Evolutionary conservation across 352 stramenopile species (phyloP).

Genomic region (Phytophthora cactorum): DNA sequence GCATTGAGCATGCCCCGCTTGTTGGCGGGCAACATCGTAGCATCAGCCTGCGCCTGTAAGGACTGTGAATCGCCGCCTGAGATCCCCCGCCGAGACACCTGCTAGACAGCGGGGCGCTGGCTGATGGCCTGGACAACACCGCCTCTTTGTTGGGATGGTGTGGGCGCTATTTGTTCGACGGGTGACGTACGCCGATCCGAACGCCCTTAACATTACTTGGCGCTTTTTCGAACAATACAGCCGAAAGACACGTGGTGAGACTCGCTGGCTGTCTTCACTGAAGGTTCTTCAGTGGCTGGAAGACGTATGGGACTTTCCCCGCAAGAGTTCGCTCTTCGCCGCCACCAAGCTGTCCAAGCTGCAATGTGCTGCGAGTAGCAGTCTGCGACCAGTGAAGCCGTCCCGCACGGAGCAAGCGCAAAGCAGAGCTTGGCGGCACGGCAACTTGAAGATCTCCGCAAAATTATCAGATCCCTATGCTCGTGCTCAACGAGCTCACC

Average conservation of each 20-base stretch:
- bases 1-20: slow-evolving; percentile 1
- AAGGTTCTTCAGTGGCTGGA: background rate
- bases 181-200: slow-evolving; percentile 14
- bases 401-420: background rate
- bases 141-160: background rate
- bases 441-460: slow-evolving; percentile 22
- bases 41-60: background rate
- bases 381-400: slow-evolving; percentile 1
- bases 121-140: slow-evolving; percentile 14
- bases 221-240: slow-evolving; percentile 21
- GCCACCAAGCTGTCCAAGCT: background rate
- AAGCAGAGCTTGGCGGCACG: slow-evolving; percentile 5
- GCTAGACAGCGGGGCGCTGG: background rate
- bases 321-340: background rate
- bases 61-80: background rate
- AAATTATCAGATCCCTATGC: slow-evolving; percentile 29
- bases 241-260: background rate
- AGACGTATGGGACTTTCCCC: background rate
- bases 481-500: slow-evolving; percentile 12
- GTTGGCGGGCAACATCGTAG: background rate
- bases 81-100: background rate
- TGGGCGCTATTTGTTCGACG: background rate
- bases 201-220: slow-evolving; percentile 14
- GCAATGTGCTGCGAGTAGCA: background rate
- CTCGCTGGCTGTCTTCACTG: background rate